phyloP scores from a whole-genome alignment of 2,329 filamentous ascomycete species.

The Cladosporium sp. region DNA sequence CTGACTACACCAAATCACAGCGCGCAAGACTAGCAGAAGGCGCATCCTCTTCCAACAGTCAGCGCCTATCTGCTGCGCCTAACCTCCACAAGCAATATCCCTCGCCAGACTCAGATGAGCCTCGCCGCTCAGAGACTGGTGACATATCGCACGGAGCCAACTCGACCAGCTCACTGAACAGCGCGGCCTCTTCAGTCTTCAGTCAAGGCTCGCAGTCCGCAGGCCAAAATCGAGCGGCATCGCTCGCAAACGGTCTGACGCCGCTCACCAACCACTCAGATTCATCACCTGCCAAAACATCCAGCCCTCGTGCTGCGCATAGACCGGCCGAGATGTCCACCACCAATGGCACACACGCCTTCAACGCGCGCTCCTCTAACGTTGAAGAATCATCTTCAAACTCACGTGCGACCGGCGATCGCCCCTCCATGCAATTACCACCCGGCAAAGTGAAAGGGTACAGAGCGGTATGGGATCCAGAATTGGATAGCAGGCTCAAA shows the following conservation, averaged over 20 bases:
- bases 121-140: slow-evolving; percentile 45
- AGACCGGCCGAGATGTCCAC: slow-evolving; percentile 30
- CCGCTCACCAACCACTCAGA: slow-evolving; percentile 64
- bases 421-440: slow-evolving; percentile 46
- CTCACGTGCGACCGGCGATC: slow-evolving; percentile 36
- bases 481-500: slow-evolving; percentile 59
- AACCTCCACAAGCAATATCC: slow-evolving; percentile 27
- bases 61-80: slow-evolving; percentile 16
- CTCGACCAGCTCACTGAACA: slow-evolving; percentile 71
- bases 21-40: slow-evolving; percentile 19
- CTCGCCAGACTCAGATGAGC: slow-evolving; percentile 33
- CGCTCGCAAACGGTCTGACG: slow-evolving; percentile 58
- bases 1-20: slow-evolving; percentile 20
- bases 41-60: slow-evolving; percentile 14
- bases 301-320: slow-evolving; percentile 49
- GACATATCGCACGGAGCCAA: slow-evolving; percentile 70
- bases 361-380: slow-evolving; percentile 28
- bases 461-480: slow-evolving; percentile 63
- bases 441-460: slow-evolving; percentile 57
- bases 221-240: slow-evolving; percentile 58
- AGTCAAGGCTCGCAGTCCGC: slow-evolving; percentile 55
- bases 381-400: slow-evolving; percentile 43
- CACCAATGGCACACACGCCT: slow-evolving; percentile 26
- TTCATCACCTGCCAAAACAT: slow-evolving; percentile 61
- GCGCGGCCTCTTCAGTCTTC: slow-evolving; percentile 71